Evolutionary conservation across 2,329 filamentous ascomycete species (phyloP), one percentile per base, ranked within the genome.

Genomic region (Dactylellina parvicollis): DNA sequence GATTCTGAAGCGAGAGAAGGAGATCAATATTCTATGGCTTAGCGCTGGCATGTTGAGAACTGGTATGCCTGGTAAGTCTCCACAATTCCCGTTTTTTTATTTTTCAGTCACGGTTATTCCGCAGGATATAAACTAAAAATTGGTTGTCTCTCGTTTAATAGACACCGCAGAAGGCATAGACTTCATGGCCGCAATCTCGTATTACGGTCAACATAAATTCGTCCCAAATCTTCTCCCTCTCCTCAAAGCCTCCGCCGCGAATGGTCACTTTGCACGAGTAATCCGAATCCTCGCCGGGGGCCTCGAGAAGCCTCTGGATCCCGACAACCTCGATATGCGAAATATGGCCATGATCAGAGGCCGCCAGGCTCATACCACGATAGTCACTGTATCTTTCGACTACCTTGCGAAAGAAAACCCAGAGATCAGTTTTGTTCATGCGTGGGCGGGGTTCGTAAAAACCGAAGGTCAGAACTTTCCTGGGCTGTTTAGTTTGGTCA

Each of bases 141-240:
- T 3, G 12, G 12, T 7, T 38, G 16, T 38, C 10, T 38, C 12
- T n/a, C 18, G 20, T 56, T 16, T 64, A 16, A 3, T 57, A 85
- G 87, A 88, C 71, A 88, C 86, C 0, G 56, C 80, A 0, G 88
- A 90, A 79, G 86, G 85, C 1, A 80, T 90, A 1, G 83, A 86
- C 56, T 81, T 83, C 26, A 82, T 83, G 30, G 82, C 83, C 22
- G 81, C 84, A 5, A 81, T 89, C 14, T 81, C 82, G 18, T 86
- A 85, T 79, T 88, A 89, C 79, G 82, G 84, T 3, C 87, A 87
- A 18, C 82, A 85, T 74, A 85, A 86, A 38, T 85, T 88, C 76
- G 82, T 85, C 10, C 66, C 82, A 46, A 86, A 87, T 60, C 82
- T 90, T 0, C 83, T 88, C 7, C 87, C 87, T 0, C 81, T 84